phyloP scores from a whole-genome alignment of 768 basidiomycete genomes.

The Scleroderma bovista region DNA sequence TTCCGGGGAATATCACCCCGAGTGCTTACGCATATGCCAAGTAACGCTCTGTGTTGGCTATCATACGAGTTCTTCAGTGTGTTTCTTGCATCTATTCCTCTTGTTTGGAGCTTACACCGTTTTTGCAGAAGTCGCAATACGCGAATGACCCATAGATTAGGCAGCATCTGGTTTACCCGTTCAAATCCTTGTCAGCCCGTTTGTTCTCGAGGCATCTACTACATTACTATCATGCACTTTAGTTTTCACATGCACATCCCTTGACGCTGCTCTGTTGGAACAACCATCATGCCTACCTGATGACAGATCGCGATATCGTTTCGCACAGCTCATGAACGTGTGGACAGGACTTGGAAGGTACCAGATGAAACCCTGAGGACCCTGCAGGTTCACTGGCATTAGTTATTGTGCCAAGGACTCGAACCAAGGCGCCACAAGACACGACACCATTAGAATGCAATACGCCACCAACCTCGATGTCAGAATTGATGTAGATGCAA shows the following conservation, averaged over 20 bases:
- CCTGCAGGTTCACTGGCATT: no score
- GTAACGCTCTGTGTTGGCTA: constrained; percentile 95
- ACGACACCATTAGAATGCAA: no score
- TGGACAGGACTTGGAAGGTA: no score
- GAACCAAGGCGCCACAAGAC: no score
- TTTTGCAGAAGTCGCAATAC: constrained; percentile 58
- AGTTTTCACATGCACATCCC: neutral
- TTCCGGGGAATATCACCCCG: constrained; percentile 84
- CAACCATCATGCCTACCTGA: no score
- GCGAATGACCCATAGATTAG: constrained; percentile 27
- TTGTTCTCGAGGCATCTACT: constrained; percentile 9
- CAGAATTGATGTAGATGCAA: no score
- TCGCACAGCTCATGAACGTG: no score
- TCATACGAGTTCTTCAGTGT: constrained; percentile 98
- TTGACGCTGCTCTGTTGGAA: neutral
- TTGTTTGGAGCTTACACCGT: constrained; percentile 4
- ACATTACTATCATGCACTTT: constrained; percentile 11
- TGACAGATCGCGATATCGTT: no score
- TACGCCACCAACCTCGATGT: no score
- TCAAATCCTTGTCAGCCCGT: neutral
- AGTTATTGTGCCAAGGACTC: no score
- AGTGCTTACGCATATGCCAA: constrained; percentile 92
- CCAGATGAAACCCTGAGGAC: no score
- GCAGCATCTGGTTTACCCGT: neutral
- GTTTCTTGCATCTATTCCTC: constrained; percentile 30